A percentile compares a stretch with the other conserved stretches of the same genome.
phyloP scores from a whole-genome alignment of 768 basidiomycete genomes.

The Lanmaoa rubissima region DNA sequence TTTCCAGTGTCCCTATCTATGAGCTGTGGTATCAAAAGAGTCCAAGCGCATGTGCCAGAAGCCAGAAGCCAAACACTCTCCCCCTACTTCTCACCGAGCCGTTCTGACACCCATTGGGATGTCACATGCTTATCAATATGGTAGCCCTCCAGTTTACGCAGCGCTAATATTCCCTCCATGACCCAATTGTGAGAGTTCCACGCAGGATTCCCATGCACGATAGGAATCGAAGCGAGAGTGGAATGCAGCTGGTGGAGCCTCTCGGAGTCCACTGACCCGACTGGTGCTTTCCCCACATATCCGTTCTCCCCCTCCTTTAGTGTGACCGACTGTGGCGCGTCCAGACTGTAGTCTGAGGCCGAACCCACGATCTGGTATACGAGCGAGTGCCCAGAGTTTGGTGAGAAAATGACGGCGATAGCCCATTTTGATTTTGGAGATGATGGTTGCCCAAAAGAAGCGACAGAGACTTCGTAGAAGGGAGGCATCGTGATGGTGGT shows the following conservation, averaged over 20 bases:
- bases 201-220: constrained; percentile 26
- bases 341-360: constrained; percentile 27
- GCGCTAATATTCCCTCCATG: constrained; percentile 30
- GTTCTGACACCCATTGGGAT: constrained; percentile 28
- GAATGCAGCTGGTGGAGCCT: constrained; percentile 27
- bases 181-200: constrained; percentile 33
- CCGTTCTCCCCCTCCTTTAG: constrained; percentile 30
- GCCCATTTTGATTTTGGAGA: constrained; percentile 24
- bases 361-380: constrained; percentile 33
- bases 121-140: constrained; percentile 32
- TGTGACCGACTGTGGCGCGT: constrained; percentile 34
- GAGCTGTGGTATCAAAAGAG: constrained; percentile 22
- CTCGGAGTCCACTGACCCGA: constrained; percentile 31
- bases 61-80: not conserved
- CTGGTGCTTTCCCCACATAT: constrained; percentile 21
- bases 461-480: constrained; percentile 34
- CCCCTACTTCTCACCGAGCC: constrained; percentile 26
- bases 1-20: constrained; percentile 22
- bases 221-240: constrained; percentile 26
- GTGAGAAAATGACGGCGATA: constrained; percentile 28
- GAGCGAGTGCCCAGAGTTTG: constrained; percentile 29
- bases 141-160: constrained; percentile 30
- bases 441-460: constrained; percentile 25
- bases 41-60: constrained; percentile 9
- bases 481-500: constrained; percentile 26